Percentiles rank a stretch among this genome's conserved stretches.
Conservation (phyloP, 2,329 filamentous ascomycete genomes). For the Clarireedia monteithiana region DNA sequence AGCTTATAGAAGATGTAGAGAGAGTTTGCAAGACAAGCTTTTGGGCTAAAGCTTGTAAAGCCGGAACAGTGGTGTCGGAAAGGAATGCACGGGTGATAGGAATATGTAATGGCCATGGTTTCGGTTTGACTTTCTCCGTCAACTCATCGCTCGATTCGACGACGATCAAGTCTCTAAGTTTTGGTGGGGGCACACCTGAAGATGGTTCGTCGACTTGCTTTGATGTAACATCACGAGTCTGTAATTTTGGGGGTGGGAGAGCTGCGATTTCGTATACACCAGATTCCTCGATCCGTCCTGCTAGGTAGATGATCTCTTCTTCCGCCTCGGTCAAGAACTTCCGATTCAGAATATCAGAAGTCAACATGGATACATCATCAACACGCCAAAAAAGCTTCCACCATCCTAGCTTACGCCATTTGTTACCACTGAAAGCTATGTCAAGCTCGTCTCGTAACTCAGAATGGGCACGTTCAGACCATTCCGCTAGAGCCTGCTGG, state of each 20-base stretch:
- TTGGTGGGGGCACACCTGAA: slow-evolving; percentile 12
- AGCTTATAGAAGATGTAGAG: slow-evolving; percentile 59
- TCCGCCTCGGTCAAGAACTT: slow-evolving; percentile 74
- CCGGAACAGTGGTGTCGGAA: slow-evolving; percentile 57
- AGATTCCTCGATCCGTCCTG: slow-evolving; percentile 65
- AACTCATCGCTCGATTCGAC: slow-evolving; percentile 17
- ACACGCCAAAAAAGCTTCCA: slow-evolving; percentile 95
- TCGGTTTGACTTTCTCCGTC: slow-evolving; percentile 10
- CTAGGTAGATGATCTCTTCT: slow-evolving; percentile 72
- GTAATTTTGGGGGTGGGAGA: neutral
- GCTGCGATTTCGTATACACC: slow-evolving; percentile 34
- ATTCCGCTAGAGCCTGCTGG: slow-evolving; percentile 53
- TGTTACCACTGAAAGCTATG: slow-evolving; percentile 63
- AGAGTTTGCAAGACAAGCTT: slow-evolving; percentile 64
- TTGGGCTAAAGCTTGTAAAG: slow-evolving; percentile 65
- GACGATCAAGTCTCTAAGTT: slow-evolving; percentile 17
- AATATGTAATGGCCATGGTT: slow-evolving; percentile 66
- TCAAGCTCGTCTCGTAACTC: slow-evolving; percentile 78
- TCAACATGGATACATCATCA: slow-evolving; percentile 82
- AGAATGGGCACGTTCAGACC: slow-evolving; percentile 73
- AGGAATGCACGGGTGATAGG: slow-evolving; percentile 60
- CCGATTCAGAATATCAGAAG: slow-evolving; percentile 67
- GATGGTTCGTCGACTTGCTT: slow-evolving; percentile 12
- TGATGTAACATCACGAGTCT: slow-evolving; percentile 20
- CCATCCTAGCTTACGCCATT: slow-evolving; percentile 80